Conservation (phyloP, 768 basidiomycete genomes). For the Aureoboletus auriporus region DNA sequence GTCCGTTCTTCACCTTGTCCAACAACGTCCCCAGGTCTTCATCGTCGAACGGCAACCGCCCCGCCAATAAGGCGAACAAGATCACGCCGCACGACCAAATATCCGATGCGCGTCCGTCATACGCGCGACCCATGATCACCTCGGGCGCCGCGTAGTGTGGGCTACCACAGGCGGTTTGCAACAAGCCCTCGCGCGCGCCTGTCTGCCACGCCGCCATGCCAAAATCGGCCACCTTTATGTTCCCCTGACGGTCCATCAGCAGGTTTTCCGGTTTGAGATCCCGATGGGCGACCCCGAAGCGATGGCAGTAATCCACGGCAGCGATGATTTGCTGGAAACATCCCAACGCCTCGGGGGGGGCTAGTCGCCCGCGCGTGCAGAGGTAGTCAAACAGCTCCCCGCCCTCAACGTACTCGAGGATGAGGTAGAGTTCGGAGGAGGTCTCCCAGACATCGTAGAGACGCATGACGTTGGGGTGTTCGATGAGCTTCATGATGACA, state of each 20-base stretch:
- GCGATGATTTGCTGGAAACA: slow-evolving; percentile 94
- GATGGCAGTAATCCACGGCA: slow-evolving; percentile 89
- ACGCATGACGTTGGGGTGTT: slow-evolving; percentile 91
- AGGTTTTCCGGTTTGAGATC: slow-evolving; percentile 96
- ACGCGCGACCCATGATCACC: slow-evolving; percentile 76
- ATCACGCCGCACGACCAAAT: slow-evolving; percentile 98
- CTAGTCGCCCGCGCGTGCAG: slow-evolving; percentile 70
- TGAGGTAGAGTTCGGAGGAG: slow-evolving; percentile 79
- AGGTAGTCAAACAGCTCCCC: slow-evolving; percentile 95
- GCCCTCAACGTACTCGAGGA: slow-evolving; percentile 92
- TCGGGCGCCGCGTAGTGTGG: slow-evolving; percentile 96
- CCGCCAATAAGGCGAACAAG: slow-evolving; percentile 82
- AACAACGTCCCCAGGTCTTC: slow-evolving; percentile 76
- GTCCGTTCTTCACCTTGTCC: slow-evolving; percentile 72
- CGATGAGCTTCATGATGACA: slow-evolving; percentile 95
- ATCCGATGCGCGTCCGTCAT: slow-evolving; percentile 85
- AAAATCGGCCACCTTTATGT: slow-evolving; percentile 95
- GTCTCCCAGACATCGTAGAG: slow-evolving; percentile 99
- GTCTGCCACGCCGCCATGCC: slow-evolving; percentile 96
- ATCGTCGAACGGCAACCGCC: slow-evolving; percentile 90
- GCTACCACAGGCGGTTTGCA: slow-evolving; percentile 87
- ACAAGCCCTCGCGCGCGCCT: slow-evolving; percentile 48
- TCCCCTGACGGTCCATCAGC: slow-evolving; percentile 74
- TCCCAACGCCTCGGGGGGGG: slow-evolving; percentile 65
- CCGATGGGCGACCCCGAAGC: slow-evolving; percentile 91